Percentiles rank a stretch among this genome's conserved stretches.
These are phyloP conservation scores for Ogataea allantospora DNA, from an alignment of 805 yeast genomes.

Conservation along the genomic window DNA sequence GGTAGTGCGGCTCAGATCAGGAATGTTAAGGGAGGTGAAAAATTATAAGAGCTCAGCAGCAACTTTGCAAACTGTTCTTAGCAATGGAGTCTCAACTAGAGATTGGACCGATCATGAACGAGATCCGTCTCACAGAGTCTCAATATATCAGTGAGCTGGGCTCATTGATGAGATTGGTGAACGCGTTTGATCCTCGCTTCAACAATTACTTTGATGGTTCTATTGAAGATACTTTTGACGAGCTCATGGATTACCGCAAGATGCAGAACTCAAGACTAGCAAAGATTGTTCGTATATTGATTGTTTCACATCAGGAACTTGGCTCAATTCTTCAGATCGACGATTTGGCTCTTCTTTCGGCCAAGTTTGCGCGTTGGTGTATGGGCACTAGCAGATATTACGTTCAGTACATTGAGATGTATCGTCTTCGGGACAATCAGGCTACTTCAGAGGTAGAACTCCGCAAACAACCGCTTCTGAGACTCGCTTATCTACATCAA, in stretches of 20 bases:
- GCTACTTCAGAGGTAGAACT: conserved; percentile 28
- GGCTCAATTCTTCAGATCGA: conserved; percentile 8
- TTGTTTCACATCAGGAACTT: conserved; percentile 22
- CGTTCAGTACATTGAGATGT: conserved; percentile 21
- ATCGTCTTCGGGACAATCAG: conserved; percentile 24
- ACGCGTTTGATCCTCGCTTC: conserved; percentile 28
- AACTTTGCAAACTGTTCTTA: neutral
- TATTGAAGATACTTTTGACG: conserved; percentile 25
- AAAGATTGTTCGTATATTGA: conserved; percentile 16
- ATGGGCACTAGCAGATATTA: conserved; percentile 20
- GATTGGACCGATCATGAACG: conserved; percentile 6
- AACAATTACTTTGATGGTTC: conserved; percentile 32
- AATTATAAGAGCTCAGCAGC: neutral
- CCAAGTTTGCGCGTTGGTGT: conserved; percentile 29
- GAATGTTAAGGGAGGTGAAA: conserved; percentile 3
- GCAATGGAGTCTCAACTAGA: conserved; percentile 1
- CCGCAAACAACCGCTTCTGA: conserved; percentile 32
- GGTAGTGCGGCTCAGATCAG: conserved; percentile 11
- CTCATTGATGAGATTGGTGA: conserved; percentile 20
- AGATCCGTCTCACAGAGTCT: conserved; percentile 19
- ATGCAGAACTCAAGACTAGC: conserved; percentile 21
- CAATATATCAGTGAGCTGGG: conserved; percentile 23
- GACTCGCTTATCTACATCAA: conserved; percentile 28
- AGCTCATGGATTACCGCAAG: conserved; percentile 20
- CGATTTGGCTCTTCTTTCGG: conserved; percentile 15